These are phyloP conservation scores for Fusarium sp. DNA, from an alignment of 2,329 filamentous ascomycete species.

Conservation along the genomic window DNA sequence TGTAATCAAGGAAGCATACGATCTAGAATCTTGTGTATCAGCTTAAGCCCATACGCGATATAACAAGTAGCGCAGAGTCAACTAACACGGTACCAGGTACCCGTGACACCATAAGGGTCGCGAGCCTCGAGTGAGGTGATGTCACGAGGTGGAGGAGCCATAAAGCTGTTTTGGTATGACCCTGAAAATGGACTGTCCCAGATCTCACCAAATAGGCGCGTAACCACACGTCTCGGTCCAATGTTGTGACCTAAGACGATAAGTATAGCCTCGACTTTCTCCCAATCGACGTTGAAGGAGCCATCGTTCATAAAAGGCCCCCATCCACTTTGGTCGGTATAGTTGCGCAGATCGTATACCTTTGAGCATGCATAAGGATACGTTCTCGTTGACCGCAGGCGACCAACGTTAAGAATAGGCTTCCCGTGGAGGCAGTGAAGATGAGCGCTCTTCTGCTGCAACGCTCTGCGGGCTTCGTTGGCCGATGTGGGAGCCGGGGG, in stretches of 20 bases:
- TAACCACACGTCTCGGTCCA: slow-evolving; percentile 60
- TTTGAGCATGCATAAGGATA: slow-evolving; percentile 75
- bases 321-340: slow-evolving; percentile 73
- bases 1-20: slow-evolving; percentile 72
- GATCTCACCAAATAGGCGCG: slow-evolving; percentile 63
- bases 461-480: slow-evolving; percentile 31
- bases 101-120: slow-evolving; percentile 79
- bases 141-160: slow-evolving; percentile 54
- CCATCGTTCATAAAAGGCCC: slow-evolving; percentile 78
- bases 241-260: slow-evolving; percentile 76
- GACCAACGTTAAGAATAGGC: slow-evolving; percentile 61
- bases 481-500: slow-evolving; percentile 17
- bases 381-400: slow-evolving; percentile 54
- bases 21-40: slow-evolving; percentile 51
- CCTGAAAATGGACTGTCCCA: slow-evolving; percentile 70
- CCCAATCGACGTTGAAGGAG: slow-evolving; percentile 77
- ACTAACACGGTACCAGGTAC: slow-evolving; percentile 77
- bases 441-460: slow-evolving; percentile 75
- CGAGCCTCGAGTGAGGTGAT: slow-evolving; percentile 61
- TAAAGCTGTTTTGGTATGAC: slow-evolving; percentile 65
- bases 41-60: neutral
- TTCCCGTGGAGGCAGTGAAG: slow-evolving; percentile 77
- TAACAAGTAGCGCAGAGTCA: neutral
- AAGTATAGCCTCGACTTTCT: slow-evolving; percentile 82
- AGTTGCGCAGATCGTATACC: slow-evolving; percentile 80